Percentiles rank a stretch among this genome's conserved stretches.
These are phyloP conservation scores for Pythium utonaiense DNA, from an alignment of 352 stramenopile species.

Conservation along the genomic window DNA sequence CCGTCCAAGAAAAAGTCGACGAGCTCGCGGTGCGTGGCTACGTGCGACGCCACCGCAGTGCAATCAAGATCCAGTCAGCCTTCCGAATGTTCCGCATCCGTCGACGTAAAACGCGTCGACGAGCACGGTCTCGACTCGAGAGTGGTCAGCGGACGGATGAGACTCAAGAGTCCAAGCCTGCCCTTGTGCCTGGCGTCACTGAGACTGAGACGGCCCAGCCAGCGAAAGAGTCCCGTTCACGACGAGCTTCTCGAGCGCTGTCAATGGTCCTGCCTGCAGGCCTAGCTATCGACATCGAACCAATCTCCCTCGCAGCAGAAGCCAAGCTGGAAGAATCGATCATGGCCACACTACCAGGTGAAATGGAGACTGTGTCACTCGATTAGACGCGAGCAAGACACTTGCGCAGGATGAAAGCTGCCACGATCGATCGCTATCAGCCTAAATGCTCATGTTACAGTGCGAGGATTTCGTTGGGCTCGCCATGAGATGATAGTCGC, in stretches of 20 bases:
- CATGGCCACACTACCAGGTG: slow-evolving; percentile 9
- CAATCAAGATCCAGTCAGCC: slow-evolving; percentile 55
- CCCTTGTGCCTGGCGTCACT: neutral
- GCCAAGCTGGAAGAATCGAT: slow-evolving; percentile 10
- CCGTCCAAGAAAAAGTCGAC: slow-evolving; percentile 81
- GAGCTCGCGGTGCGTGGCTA: slow-evolving; percentile 72
- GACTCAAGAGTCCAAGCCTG: neutral
- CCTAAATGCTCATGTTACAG: no score
- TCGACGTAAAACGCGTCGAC: slow-evolving; percentile 16
- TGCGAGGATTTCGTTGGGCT: no score
- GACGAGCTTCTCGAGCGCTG: slow-evolving; percentile 3
- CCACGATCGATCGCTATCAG: no score
- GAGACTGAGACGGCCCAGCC: neutral
- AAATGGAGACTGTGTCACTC: slow-evolving; percentile 22
- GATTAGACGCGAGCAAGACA: slow-evolving; percentile 7
- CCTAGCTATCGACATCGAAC: neutral
- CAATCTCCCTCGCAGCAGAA: slow-evolving; percentile 3
- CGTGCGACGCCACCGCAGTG: slow-evolving; percentile 54
- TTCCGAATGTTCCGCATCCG: slow-evolving; percentile 62
- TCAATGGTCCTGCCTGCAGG: neutral
- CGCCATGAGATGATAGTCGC: no score
- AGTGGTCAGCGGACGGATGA: neutral
- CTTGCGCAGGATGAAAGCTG: no score
- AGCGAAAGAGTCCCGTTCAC: slow-evolving; percentile 12
- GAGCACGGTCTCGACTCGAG: slow-evolving; percentile 1